Base-by-base conservation (phyloP, 768 basidiomycete species). In the Kwoniella dejecticola region DNA sequence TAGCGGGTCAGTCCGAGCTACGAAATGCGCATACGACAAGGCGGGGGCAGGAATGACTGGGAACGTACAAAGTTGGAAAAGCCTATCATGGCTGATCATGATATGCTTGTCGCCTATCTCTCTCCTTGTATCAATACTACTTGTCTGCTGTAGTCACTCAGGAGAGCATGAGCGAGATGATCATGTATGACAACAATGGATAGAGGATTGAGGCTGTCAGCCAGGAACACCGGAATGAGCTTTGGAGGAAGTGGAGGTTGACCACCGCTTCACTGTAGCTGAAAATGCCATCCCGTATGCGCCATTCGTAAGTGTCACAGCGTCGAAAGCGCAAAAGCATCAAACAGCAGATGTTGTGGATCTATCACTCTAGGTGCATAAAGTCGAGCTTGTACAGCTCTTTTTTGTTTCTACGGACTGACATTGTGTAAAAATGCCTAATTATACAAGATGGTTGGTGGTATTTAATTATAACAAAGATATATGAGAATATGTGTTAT, bases 1-100 rank as follows among this genome's bases (percentile, higher is more conserved):
- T 30, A 13, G 8, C 7, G 21, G 13, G 3, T 45, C 75, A 78
- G 77, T 21, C 31, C 36, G 40, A 6, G 33, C 48, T 33, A n/a
- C 48, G 29, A 33, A 17, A 47, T 15, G 7, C 33, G 33, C 33
- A 36, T n/a, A n/a, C n/a, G n/a, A n/a, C n/a, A n/a, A n/a, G 15
- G 33, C 7, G 15, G 33, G 33, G 33, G 33, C 15, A 7, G 10
- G 45, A 13, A 2, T 7, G 17, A 27, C 11, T 50, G 21, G 15
- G 7, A 12, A 50, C 61, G 26, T 21, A 57, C 55, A 38, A 57
- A 57, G 13, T 49, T 52, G 27, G 61, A 63, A 26, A 63, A 63
- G 38, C 53, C 61, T 21, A 63, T 50, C 61, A 63, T 57, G 55
- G 36, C 24, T 30, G 33, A n/a, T 45, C 57, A 58, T 58, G 46